Evolutionary conservation across 1,284 basidiomycete species (phyloP), one percentile per base, ranked within the genome.

Genomic region (Cryptococcus sp.): DNA sequence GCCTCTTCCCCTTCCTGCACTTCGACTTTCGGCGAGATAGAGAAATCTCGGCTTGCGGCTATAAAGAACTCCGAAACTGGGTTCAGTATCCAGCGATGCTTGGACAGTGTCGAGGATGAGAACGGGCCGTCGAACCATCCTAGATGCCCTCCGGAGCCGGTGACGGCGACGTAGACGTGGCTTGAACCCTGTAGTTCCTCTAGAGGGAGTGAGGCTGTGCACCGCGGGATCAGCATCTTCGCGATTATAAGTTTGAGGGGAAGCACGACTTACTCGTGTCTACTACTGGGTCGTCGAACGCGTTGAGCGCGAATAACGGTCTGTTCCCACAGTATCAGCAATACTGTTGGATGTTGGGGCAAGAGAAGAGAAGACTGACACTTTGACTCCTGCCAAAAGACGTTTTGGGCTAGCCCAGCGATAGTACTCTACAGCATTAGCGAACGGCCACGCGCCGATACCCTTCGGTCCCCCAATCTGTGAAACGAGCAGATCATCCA

Each of bases 261-360:
- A n/a, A n/a, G n/a, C n/a, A n/a, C 15, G 6, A 72, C 70, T 61
- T 54, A 66, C 82, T 55, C 79, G 84, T 57, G 87, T 80, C 88
- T 23, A 98, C 86, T 50, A 85, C 81, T 2, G 96, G 96, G 78
- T 99, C 95, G 77, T 99, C 94, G 42, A 85, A 85, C 1, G 95
- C 86, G 72, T 93, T 95, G 66, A 99, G 84, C 10, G 88, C 87
- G 8, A 99, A 83, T 70, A 89, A 60, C 0, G 79, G 79, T 35
- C 77, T 78, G 56, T 2, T n/a, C 10, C 13, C 7, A 10, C 4
- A 8, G 31, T 35, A 40, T 35, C 13, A 35, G 31, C 31, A 35
- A 35, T 53, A 20, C 5, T 38, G 42, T 50, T 39, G 56, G 50
- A 19, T 19, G 31, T 1, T 17, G 31, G 39, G 53, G 46, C 8